Base-by-base conservation (phyloP, 345 rosid genomes). In the Cardamine resedifolia region DNA sequence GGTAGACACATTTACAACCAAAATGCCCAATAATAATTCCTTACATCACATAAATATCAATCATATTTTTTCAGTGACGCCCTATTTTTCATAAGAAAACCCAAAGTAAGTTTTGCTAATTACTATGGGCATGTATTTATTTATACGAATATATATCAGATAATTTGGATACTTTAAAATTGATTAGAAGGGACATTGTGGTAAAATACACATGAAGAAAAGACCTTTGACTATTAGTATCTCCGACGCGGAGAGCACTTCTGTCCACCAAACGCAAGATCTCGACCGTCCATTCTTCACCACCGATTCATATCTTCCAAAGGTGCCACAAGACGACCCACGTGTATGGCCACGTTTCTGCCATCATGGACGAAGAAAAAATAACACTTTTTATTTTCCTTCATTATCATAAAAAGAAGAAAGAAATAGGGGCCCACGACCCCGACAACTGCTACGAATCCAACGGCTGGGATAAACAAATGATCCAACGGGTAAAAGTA, bases 171-270 rank as follows among this genome's bases (percentile, higher is more conserved):
- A 31, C 10, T 31, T 31, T 31, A 65, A 18, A 27, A 11, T 30
- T 18, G 31, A 47, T n/a, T 16, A 23, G 7, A 48, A 41, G 63
- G 64, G 57, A 38, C 28, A 60, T 41, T 24, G 12, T 41, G n/a
- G 78, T 59, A 75, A 75, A 75, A 43, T 68, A 59, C 9, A 20
- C 2, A 41, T 1, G 4, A 33, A 53, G 48, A 64, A 41, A 58
- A 39, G 72, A 30, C 68, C 31, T 70, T 77, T 64, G 80, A 71
- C 68, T 71, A 64, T 58, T 58, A 19, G 67, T 21, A 70, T 71
- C 68, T 77, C 68, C 76, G 76, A 77, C 76, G 72, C 76, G 72
- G 80, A 77, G 72, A 77, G 72, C 72, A 77, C 76, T 77, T 36
- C 27, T 58, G 68, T 71, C 72, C 8, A 39, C 33, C 38, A 20